Base-by-base conservation (phyloP, 148 eudicot species). In the Fagopyrum esculentum region DNA sequence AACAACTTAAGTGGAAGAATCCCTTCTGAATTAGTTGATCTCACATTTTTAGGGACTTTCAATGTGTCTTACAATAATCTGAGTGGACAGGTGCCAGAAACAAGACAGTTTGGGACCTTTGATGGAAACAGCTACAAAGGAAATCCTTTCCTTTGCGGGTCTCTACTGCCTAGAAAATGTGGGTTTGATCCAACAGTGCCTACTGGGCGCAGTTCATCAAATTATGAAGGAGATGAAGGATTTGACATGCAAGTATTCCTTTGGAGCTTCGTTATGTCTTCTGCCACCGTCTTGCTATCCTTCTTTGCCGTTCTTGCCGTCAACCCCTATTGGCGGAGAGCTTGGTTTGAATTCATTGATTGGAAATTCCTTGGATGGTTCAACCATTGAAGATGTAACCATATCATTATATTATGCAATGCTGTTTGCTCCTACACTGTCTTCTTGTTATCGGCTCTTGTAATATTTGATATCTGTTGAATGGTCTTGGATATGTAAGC, bases 141-240 rank as follows among this genome's bases (percentile, higher is more conserved):
- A 7, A 68, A 77, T 73, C 77, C 74, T 0, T 43, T 47, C 59
- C 69, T 80, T 6, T 75, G 78, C 45, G 73, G 56, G 26, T 51
- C n/a, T 51, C 15, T 13, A 51, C 55, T 51, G 55, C 55, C 55
- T 51, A 51, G 55, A 51, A 51, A 16, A 11, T 51, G 55, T 12
- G n/a, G 12, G 13, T 11, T 51, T 16, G 1, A 51, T 51, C 16
- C 12, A 11, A 12, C 3, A 51, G 15, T 51, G 55, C 55, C 55
- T 51, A 51, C 16, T 11, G 12, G 16, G 4, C 13, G 16, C 4
- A 51, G 1, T 51, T 12, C 55, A 51, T 51, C 55, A 3, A 12
- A 2, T 13, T 2, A 10, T 11, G 4, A 51, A 13, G 16, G 0
- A 51, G 16, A 51, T 51, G 55, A 51, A 51, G 55, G 4, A 12